A percentile compares a stretch with the other conserved stretches of the same genome.
These are phyloP conservation scores for Nothophytophthora sp. DNA, from an alignment of 352 stramenopile genomes.

Conservation along the genomic window DNA sequence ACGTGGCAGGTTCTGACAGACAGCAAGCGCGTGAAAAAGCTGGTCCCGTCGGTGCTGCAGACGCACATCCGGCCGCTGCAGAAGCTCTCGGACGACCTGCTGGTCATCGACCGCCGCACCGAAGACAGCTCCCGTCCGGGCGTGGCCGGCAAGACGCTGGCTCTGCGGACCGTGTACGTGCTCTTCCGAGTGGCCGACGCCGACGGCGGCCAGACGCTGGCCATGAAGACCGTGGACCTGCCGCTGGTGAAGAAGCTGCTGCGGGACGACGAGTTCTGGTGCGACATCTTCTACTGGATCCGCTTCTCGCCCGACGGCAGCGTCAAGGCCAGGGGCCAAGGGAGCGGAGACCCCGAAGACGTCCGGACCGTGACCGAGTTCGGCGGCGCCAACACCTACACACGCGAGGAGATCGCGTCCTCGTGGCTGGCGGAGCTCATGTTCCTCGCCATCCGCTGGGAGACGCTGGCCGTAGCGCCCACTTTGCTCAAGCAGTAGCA, in stretches of 20 bases:
- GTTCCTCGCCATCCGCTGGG: slow-evolving; percentile 63
- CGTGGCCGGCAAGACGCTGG: slow-evolving; percentile 19
- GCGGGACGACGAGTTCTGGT: slow-evolving; percentile 47
- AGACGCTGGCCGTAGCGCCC: slow-evolving; percentile 44
- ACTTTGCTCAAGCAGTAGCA: slow-evolving; percentile 38
- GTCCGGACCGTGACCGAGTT: slow-evolving; percentile 30
- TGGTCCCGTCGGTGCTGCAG: slow-evolving; percentile 40
- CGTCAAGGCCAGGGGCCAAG: slow-evolving; percentile 1
- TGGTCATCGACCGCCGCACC: slow-evolving; percentile 55
- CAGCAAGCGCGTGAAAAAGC: slow-evolving; percentile 19
- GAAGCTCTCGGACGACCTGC: slow-evolving; percentile 37
- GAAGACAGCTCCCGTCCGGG: slow-evolving; percentile 24
- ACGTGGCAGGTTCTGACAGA: slow-evolving; percentile 51
- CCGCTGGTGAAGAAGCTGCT: slow-evolving; percentile 45
- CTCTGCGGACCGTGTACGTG: slow-evolving; percentile 56
- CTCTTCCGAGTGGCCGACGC: slow-evolving; percentile 30
- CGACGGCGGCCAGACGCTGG: slow-evolving; percentile 33
- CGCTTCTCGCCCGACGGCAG: slow-evolving; percentile 28
- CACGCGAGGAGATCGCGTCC: slow-evolving; percentile 43
- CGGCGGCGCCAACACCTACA: slow-evolving; percentile 53
- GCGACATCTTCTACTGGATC: slow-evolving; percentile 73
- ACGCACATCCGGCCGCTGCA: slow-evolving; percentile 47
- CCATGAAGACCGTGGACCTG: slow-evolving; percentile 67
- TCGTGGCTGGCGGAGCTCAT: slow-evolving; percentile 58
- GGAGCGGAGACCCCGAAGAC: neutral